A percentile compares a stretch with the other conserved stretches of the same genome.
phyloP scores from a whole-genome alignment of 176 grass and related monocot species.

The Paspalum notatum region DNA sequence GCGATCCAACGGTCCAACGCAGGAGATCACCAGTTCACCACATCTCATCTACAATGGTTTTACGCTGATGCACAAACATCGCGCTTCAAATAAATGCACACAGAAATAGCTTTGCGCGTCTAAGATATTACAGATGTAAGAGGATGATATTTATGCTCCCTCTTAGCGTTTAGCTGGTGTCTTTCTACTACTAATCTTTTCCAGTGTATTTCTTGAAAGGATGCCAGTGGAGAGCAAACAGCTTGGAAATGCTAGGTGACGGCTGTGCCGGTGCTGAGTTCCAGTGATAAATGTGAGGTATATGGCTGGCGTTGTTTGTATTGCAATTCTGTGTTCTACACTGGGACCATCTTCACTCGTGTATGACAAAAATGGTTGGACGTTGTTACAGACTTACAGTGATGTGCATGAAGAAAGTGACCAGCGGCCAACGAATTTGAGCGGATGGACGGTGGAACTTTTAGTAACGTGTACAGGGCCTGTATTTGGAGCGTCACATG shows the following conservation, averaged over 20 bases:
- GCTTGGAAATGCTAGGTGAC: neutral
- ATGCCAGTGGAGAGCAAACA: constrained; percentile 20
- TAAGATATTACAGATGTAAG: neutral
- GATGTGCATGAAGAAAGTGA: neutral
- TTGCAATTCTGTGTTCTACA: neutral
- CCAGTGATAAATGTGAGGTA: neutral
- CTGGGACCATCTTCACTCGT: neutral
- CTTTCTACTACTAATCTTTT: neutral
- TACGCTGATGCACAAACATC: neutral
- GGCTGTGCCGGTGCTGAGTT: neutral
- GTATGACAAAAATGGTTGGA: constrained; percentile 25
- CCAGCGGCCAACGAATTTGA: neutral
- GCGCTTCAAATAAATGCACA: neutral
- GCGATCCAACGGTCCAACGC: neutral
- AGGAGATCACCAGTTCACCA: no score
- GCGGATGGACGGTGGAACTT: neutral
- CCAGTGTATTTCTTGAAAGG: no score
- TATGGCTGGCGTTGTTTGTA: neutral
- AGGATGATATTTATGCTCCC: neutral
- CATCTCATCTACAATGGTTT: neutral
- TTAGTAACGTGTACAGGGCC: neutral
- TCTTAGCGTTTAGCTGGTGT: neutral
- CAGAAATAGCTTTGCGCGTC: neutral
- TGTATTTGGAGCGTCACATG: neutral
- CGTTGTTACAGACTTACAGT: no score